Evolutionary conservation across 768 basidiomycete genomes (phyloP), one percentile per base, ranked within the genome.

Genomic region (Roridomyces roridus): DNA sequence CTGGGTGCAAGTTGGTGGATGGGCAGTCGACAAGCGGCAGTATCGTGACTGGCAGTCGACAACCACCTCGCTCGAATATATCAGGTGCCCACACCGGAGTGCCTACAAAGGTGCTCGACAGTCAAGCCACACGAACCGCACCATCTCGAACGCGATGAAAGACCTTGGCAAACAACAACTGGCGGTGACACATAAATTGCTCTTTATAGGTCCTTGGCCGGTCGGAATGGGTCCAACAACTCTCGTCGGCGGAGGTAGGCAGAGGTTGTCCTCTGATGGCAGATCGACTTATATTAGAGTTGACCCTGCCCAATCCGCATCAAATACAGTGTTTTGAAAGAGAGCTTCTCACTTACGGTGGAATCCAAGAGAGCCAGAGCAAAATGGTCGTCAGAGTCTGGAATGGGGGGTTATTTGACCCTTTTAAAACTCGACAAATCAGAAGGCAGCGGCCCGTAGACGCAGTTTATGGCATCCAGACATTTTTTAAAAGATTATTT

Each of bases 191-290:
- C 61, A 63, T 59, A n/a, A n/a, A n/a, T n/a, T n/a, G 35, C 46
- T 52, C 51, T 47, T 20, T 23, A 25, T 20, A 50, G 51, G 48
- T 41, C 46, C 34, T 34, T 15, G 46, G 15, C 15, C 24, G n/a
- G 25, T 52, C 58, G 39, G 26, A 34, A 45, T n/a, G n/a, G 24
- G 47, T 40, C 51, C 40, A 41, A 51, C 41, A 37, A 55, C 36
- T 59, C 48, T 63, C 52, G 61, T 63, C 61, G 61, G 61, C 57
- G 61, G 61, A 63, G 57, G 57, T 63, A 59, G 53, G 61, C 49
- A 23, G 17, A 45, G 24, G 20, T 45, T 21, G 28, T 62, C 46
- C 25, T 26, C 18, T 56, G 53, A 58, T 58, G 51, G 45, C 54
- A 23, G 55, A 62, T 53, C 57, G 46, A 25, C 58, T 50, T 59